Percentiles rank a stretch among this genome's conserved stretches.
Conservation (phyloP, 805 yeast species). For the Wickerhamiella alocasiicola region DNA sequence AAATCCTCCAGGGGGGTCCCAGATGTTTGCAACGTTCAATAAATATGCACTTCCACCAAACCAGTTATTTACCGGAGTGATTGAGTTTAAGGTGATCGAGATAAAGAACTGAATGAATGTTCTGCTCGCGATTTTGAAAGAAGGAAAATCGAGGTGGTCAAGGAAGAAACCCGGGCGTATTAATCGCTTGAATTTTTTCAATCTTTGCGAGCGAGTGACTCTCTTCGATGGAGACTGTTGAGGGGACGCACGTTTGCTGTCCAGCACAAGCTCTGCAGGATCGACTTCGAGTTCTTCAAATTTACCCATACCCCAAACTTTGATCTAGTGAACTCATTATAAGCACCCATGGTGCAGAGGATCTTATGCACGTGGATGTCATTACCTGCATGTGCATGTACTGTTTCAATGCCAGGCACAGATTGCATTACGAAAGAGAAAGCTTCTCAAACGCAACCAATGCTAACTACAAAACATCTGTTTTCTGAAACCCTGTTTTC, state of each 20-base stretch:
- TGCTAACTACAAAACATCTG: no score
- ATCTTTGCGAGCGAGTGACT: neutral
- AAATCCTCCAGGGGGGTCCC: conserved; percentile 2
- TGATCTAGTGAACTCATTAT: neutral
- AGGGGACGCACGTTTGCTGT: neutral
- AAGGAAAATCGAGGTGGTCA: neutral
- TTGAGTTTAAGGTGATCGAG: neutral
- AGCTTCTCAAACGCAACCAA: no score
- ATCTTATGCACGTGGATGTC: no score
- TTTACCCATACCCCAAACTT: neutral
- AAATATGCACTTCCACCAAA: conserved; percentile 3
- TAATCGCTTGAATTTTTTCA: neutral
- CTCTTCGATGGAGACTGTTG: no score
- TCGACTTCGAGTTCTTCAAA: neutral
- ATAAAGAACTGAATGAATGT: neutral
- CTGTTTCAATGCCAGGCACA: no score
- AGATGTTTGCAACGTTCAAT: conserved; percentile 1
- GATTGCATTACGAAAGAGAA: no score
- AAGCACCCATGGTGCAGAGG: no score
- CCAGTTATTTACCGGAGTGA: conserved; percentile 1
- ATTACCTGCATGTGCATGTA: no score
- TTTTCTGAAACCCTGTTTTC: no score
- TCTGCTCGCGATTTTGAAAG: neutral
- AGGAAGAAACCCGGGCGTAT: neutral
- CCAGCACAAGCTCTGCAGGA: neutral